These are phyloP conservation scores for Trichothecium roseum DNA, from an alignment of 2,329 filamentous ascomycete species.

Conservation along the genomic window DNA sequence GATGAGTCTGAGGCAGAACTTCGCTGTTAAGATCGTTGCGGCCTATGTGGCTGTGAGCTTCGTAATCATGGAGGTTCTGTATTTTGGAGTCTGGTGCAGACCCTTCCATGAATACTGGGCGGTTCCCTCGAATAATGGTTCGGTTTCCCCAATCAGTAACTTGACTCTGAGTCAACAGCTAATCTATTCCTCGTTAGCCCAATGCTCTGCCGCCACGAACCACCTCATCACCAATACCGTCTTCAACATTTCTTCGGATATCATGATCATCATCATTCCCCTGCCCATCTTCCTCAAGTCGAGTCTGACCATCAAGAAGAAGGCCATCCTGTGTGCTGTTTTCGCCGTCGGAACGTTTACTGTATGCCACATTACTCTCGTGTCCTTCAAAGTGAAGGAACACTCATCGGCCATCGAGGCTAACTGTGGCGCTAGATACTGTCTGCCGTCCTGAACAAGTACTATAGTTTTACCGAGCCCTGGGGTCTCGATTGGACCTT, in stretches of 20 bases:
- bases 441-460: constrained; percentile 35
- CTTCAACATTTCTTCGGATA: constrained; percentile 48
- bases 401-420: background rate
- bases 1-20: constrained; percentile 33
- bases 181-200: constrained; percentile 19
- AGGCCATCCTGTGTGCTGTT: constrained; percentile 35
- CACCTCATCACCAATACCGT: constrained; percentile 47
- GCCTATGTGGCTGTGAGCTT: constrained; percentile 36
- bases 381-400: background rate
- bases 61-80: constrained; percentile 39
- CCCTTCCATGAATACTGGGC: constrained; percentile 49
- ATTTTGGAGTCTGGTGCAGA: constrained; percentile 41
- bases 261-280: constrained; percentile 46
- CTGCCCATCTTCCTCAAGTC: constrained; percentile 40
- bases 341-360: constrained; percentile 35
- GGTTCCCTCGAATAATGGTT: constrained; percentile 35
- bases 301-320: constrained; percentile 36
- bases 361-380: constrained; percentile 13
- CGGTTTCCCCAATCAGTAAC: too few relatives aligned
- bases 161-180: too few relatives aligned
- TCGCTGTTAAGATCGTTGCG: constrained; percentile 36
- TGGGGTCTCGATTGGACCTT: constrained; percentile 28
- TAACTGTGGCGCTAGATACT: constrained; percentile 26
- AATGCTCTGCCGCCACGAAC: constrained; percentile 44
- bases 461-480: constrained; percentile 28